Evolutionary conservation across 1,284 basidiomycete species (phyloP).

Genomic region (Gymnopus androsaceus): DNA sequence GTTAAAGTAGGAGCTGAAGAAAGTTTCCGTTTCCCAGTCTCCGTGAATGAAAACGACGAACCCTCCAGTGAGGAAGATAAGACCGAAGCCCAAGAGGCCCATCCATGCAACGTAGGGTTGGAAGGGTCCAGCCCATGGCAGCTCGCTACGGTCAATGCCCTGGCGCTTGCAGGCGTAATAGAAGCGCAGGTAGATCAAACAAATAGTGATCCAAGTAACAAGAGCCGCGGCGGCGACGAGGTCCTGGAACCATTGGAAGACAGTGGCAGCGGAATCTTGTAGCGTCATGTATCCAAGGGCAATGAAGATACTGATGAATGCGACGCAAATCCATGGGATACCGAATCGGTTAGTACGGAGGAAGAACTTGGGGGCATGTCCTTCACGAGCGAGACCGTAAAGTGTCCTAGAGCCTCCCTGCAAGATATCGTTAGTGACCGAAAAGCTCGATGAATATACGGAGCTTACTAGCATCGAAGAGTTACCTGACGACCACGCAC

Average conservation of each 20-base stretch:
- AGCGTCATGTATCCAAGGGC: slow-evolving; percentile 21
- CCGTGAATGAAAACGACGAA: background rate
- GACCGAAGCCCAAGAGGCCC: background rate
- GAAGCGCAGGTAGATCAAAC: slow-evolving; percentile 47
- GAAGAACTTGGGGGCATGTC: slow-evolving; percentile 58
- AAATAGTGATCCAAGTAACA: slow-evolving; percentile 36
- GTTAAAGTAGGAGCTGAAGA: slow-evolving; percentile 41
- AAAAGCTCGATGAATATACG: too few relatives aligned
- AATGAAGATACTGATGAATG: slow-evolving; percentile 34
- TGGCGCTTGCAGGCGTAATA: too few relatives aligned
- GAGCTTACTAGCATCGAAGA: background rate
- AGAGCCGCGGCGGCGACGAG: slow-evolving; percentile 23
- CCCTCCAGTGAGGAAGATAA: background rate
- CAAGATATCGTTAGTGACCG: too few relatives aligned
- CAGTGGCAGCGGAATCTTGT: slow-evolving; percentile 15
- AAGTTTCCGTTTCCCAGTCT: background rate
- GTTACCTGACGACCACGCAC: slow-evolving; percentile 60
- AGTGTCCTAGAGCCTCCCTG: slow-evolving; percentile 45
- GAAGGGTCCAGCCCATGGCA: too few relatives aligned
- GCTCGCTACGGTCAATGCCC: too few relatives aligned
- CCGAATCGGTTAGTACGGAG: slow-evolving; percentile 20
- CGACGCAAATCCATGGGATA: slow-evolving; percentile 22
- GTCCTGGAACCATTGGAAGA: slow-evolving; percentile 36
- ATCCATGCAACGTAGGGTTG: too few relatives aligned
- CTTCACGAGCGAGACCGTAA: slow-evolving; percentile 49